These are phyloP conservation scores for Cystobasidiopsis lactophilus DNA, from an alignment of 768 basidiomycete genomes.

Conservation along the genomic window DNA sequence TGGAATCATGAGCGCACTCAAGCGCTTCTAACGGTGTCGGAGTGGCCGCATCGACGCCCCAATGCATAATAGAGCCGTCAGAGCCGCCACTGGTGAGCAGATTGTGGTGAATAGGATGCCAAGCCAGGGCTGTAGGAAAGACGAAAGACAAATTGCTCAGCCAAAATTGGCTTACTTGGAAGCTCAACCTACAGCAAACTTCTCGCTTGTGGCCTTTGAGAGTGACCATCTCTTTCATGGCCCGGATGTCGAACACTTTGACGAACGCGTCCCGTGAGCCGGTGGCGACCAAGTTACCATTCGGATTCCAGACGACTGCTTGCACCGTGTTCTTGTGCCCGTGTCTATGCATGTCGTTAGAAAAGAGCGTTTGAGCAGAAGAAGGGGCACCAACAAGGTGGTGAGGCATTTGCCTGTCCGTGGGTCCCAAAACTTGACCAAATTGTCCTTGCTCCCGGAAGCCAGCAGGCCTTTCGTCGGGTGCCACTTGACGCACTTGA, in stretches of 20 bases:
- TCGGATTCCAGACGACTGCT: constrained; percentile 75
- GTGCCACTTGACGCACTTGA: constrained; percentile 97
- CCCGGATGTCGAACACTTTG: constrained; percentile 89
- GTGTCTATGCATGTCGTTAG: constrained; percentile 34
- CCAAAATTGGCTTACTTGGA: not conserved
- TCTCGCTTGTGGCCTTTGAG: constrained; percentile 96
- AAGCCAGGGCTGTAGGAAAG: constrained; percentile 46
- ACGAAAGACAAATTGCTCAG: not conserved
- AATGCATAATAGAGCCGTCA: constrained; percentile 82
- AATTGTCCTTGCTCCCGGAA: constrained; percentile 90
- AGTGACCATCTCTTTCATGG: constrained; percentile 82
- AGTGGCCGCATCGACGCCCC: constrained; percentile 50
- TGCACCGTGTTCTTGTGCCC: constrained; percentile 96
- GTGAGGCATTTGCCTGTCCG: constrained; percentile 73
- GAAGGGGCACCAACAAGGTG: constrained; percentile 42
- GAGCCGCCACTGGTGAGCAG: constrained; percentile 82
- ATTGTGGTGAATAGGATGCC: constrained; percentile 78
- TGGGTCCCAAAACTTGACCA: constrained; percentile 99
- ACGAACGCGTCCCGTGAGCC: constrained; percentile 87
- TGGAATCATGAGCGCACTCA: constrained; percentile 86
- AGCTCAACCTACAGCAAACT: constrained; percentile 66
- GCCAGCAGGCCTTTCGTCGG: constrained; percentile 85
- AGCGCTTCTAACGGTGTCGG: constrained; percentile 34
- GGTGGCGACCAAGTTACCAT: constrained; percentile 80
- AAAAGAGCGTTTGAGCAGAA: not conserved